Percentiles rank a stretch among this genome's conserved stretches.
phyloP scores from a whole-genome alignment of 2,329 filamentous ascomycete species.

The Penicillium psychrosexuale region DNA sequence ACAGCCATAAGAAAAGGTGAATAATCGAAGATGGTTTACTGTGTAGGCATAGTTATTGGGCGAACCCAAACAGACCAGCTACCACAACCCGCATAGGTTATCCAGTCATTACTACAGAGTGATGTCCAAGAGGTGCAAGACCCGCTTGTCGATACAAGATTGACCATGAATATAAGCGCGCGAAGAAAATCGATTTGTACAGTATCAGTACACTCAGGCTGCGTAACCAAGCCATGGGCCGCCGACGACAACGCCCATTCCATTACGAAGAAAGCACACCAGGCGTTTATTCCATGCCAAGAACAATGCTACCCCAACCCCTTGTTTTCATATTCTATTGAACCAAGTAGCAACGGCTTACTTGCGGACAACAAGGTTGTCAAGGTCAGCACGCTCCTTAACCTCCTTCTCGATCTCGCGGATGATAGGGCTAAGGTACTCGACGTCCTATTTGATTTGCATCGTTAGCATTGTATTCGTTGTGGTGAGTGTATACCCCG shows the following conservation, averaged over 20 bases:
- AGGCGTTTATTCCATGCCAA: constrained; percentile 21
- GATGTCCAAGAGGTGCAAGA: not conserved
- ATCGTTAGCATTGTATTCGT: constrained; percentile 21
- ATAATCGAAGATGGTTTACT: not conserved
- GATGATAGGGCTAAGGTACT: constrained; percentile 67
- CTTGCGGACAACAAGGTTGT: constrained; percentile 61
- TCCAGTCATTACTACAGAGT: not conserved
- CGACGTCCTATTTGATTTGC: constrained; percentile 53
- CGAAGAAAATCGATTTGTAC: constrained; percentile 42
- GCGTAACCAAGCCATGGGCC: constrained; percentile 26
- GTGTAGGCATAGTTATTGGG: not conserved
- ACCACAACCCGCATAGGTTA: not conserved
- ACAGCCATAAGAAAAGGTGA: not conserved
- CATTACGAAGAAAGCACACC: constrained; percentile 24
- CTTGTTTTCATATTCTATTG: constrained; percentile 24
- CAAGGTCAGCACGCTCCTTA: constrained; percentile 66
- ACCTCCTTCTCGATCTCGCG: constrained; percentile 65
- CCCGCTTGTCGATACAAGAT: not conserved
- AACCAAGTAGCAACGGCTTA: constrained; percentile 24
- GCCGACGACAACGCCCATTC: constrained; percentile 24
- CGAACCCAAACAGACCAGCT: not conserved
- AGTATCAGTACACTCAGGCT: constrained; percentile 38
- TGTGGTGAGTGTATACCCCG: not conserved
- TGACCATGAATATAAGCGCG: constrained; percentile 9
- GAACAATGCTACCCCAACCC: constrained; percentile 19